Evolutionary conservation across 306 rosid genomes (phyloP).

Genomic region (Fagus crenata): DNA sequence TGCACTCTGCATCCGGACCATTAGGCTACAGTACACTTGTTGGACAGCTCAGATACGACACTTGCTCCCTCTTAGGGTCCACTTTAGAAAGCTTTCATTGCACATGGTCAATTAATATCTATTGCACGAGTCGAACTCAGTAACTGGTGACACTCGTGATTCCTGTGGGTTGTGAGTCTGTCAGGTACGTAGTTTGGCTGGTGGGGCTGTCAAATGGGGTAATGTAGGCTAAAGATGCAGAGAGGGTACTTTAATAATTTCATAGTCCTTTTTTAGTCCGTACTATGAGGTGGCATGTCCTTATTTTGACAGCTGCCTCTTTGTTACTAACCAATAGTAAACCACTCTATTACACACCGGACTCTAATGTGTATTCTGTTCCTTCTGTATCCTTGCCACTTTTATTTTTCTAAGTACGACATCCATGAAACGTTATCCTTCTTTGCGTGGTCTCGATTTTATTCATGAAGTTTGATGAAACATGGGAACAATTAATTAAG

Average conservation of each 20-base stretch:
- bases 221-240: background rate
- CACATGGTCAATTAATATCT: too few relatives aligned
- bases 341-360: background rate
- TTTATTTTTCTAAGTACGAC: background rate
- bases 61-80: too few relatives aligned
- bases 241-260: background rate
- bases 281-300: background rate
- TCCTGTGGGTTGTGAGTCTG: too few relatives aligned
- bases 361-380: background rate
- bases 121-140: too few relatives aligned
- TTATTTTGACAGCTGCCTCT: background rate
- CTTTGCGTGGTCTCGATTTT: background rate
- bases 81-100: too few relatives aligned
- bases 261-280: background rate
- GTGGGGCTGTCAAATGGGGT: background rate
- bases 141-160: too few relatives aligned
- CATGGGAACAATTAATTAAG: background rate
- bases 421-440: background rate
- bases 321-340: background rate
- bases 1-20: background rate
- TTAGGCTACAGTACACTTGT: background rate
- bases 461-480: background rate
- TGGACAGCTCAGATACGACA: background rate
- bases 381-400: too few relatives aligned
- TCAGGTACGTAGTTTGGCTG: constrained; percentile 14